phyloP scores from a whole-genome alignment of 148 eudicot genomes.

The Chenopodium album region DNA sequence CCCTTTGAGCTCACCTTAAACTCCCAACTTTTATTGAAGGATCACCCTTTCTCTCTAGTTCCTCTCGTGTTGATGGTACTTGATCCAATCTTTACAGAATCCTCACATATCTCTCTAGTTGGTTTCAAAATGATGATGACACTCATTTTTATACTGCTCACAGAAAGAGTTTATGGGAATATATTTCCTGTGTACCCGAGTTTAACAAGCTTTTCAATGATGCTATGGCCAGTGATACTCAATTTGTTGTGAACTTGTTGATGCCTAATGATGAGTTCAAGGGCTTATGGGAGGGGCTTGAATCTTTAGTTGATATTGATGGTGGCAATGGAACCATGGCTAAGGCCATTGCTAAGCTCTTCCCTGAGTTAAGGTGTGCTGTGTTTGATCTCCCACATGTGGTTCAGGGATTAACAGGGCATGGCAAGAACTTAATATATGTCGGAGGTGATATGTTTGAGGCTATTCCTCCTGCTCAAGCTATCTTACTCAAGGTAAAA shows the following conservation, averaged over 20 bases:
- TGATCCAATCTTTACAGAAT: conserved; percentile 16
- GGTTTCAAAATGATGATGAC: conserved; percentile 19
- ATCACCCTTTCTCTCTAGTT: conserved; percentile 16
- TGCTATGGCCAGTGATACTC: conserved; percentile 36
- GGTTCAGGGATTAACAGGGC: conserved; percentile 26
- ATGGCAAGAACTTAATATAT: conserved; percentile 14
- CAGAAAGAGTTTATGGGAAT: conserved; percentile 30
- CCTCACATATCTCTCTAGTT: conserved; percentile 14
- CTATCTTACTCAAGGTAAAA: neutral
- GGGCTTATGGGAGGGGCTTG: conserved; percentile 27
- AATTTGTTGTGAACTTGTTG: conserved; percentile 21
- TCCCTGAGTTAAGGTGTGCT: conserved; percentile 31
- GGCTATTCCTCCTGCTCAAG: conserved; percentile 36
- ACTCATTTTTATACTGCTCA: conserved; percentile 27
- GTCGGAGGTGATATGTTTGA: conserved; percentile 51
- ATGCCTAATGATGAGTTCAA: conserved; percentile 3
- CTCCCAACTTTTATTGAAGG: conserved; percentile 25
- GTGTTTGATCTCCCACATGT: conserved; percentile 43
- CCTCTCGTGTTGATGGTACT: conserved; percentile 17
- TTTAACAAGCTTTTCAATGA: conserved; percentile 23
- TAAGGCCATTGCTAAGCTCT: conserved; percentile 34
- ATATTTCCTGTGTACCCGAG: neutral
- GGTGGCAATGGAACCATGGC: conserved; percentile 39
- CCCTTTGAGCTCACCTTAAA: conserved; percentile 28
- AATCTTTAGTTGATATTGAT: conserved; percentile 41